Percentiles rank a stretch among this genome's conserved stretches.
Evolutionary conservation across 108 stramenopile genomes (phyloP).

Genomic region (Discostella pseudostelligera): DNA sequence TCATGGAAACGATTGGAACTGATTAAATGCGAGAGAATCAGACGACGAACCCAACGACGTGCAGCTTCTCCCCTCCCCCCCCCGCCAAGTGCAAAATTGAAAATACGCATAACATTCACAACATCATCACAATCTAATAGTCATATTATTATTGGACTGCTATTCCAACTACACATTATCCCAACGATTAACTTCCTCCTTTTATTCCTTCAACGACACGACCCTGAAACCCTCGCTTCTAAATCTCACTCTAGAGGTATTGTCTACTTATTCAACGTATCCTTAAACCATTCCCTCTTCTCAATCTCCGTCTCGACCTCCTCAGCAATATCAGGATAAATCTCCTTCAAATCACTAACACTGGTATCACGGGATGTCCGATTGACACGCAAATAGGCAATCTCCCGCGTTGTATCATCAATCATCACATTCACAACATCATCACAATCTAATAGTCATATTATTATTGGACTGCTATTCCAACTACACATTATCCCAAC

Average conservation of each 20-base stretch:
- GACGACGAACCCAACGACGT: no score
- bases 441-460: no score
- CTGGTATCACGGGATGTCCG: conserved; percentile 72
- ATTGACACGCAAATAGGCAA: conserved; percentile 70
- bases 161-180: no score
- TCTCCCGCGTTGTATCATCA: conserved; percentile 55
- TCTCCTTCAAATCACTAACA: conserved; percentile 70
- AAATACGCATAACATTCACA: no score
- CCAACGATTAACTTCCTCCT: no score
- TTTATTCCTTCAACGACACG: not conserved
- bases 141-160: no score
- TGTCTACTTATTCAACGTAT: conserved; percentile 48
- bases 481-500: no score
- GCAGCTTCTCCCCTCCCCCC: no score
- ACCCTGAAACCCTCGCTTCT: not conserved
- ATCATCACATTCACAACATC: conserved; percentile 47
- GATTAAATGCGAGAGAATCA: no score
- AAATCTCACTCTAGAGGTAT: not conserved
- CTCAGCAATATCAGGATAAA: conserved; percentile 87
- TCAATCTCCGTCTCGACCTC: conserved; percentile 87
- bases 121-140: not conserved
- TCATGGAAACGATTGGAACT: no score
- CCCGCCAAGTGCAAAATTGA: no score
- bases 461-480: no score
- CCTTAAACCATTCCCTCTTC: conserved; percentile 91